Evolutionary conservation across 306 rosid genomes (phyloP).

Genomic region (Dryas octopetala): DNA sequence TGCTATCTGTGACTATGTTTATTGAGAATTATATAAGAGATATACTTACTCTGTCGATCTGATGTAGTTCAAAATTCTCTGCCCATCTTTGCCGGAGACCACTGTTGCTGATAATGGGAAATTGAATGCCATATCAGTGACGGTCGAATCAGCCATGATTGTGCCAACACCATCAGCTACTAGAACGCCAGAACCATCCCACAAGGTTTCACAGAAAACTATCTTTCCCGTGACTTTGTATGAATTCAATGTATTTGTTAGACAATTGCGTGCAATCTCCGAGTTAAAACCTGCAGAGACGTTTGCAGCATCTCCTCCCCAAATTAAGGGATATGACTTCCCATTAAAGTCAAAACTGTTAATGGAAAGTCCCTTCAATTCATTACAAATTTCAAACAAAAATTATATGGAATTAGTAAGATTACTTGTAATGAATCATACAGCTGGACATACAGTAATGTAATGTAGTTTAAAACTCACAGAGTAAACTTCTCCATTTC

Average conservation of each 20-base stretch:
- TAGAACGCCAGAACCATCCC: constrained; percentile 21
- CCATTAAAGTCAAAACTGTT: constrained; percentile 28
- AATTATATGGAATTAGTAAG: background rate
- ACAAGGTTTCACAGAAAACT: constrained; percentile 18
- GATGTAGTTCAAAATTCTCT: constrained; percentile 28
- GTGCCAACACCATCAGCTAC: constrained; percentile 25
- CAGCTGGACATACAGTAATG: background rate
- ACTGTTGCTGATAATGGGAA: constrained; percentile 25
- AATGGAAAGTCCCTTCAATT: constrained; percentile 26
- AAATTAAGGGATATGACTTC: constrained; percentile 23
- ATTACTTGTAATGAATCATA: background rate
- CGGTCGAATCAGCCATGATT: constrained; percentile 20
- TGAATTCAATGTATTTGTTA: constrained; percentile 11
- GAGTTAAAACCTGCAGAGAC: constrained; percentile 26
- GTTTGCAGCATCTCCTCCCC: constrained; percentile 45
- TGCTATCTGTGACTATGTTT: background rate
- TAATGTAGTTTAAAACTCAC: constrained; percentile 5
- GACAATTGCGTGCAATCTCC: constrained; percentile 19
- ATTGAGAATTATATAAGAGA: background rate
- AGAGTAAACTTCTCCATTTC: constrained; percentile 22
- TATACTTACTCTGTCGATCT: constrained; percentile 21
- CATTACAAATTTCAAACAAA: background rate
- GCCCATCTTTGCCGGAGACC: constrained; percentile 26
- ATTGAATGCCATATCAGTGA: constrained; percentile 12
- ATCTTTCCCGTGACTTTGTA: constrained; percentile 22